Conservation (phyloP, 1,284 basidiomycete species). For the Megacollybia platyphylla region DNA sequence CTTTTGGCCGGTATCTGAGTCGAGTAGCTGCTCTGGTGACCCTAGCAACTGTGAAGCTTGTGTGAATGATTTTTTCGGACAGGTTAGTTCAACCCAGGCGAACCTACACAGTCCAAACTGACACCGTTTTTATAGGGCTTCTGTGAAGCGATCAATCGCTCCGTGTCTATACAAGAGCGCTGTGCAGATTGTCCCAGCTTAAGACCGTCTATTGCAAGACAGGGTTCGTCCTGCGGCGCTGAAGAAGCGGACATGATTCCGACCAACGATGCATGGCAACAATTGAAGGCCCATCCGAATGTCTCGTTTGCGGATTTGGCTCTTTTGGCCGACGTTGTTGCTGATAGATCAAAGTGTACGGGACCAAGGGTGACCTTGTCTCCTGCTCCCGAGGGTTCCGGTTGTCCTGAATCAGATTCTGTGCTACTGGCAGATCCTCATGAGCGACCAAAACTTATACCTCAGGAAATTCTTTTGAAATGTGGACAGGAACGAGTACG, state of each 20-base stretch:
- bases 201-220: slow-evolving; percentile 6
- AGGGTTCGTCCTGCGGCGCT: slow-evolving; percentile 7
- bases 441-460: slow-evolving; percentile 34
- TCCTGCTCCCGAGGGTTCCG: slow-evolving; percentile 36
- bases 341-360: slow-evolving; percentile 66
- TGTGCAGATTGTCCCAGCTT: slow-evolving; percentile 44
- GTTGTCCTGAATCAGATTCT: slow-evolving; percentile 20
- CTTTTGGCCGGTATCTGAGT: slow-evolving; percentile 9
- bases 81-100: slow-evolving; percentile 11
- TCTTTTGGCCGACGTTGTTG: slow-evolving; percentile 80
- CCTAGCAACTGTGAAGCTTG: slow-evolving; percentile 65
- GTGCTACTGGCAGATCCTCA: slow-evolving; percentile 40
- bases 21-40: slow-evolving; percentile 26
- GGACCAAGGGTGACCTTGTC: slow-evolving; percentile 61
- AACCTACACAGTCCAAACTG: not conserved
- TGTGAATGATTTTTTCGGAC: slow-evolving; percentile 71
- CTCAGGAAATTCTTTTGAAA: slow-evolving; percentile 44
- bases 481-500: slow-evolving; percentile 44
- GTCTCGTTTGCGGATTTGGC: slow-evolving; percentile 71
- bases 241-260: slow-evolving; percentile 47
- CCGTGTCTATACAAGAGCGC: slow-evolving; percentile 30
- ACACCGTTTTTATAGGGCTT: slow-evolving; percentile 35
- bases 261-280: slow-evolving; percentile 76
- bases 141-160: slow-evolving; percentile 61
- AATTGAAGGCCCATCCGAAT: slow-evolving; percentile 82